Base-by-base conservation (phyloP, 805 yeast species). In the Scheffersomyces spartinae region DNA sequence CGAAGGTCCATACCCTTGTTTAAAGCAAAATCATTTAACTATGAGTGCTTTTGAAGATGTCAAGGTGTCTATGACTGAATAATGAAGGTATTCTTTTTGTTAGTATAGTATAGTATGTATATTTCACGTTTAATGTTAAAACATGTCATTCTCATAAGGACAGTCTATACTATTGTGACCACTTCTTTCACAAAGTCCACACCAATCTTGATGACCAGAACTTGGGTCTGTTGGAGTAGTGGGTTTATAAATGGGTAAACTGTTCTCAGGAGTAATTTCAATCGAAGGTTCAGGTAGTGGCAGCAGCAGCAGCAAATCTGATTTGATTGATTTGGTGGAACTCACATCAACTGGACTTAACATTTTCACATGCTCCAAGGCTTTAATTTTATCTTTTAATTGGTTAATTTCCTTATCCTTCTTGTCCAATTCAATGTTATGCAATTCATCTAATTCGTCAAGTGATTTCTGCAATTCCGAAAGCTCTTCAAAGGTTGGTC, bases 91-190 rank as follows among this genome's bases (percentile, higher is more conserved):
- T n/a, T n/a, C n/a, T n/a, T n/a, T n/a, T n/a, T n/a, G n/a, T n/a
- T n/a, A n/a, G n/a, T n/a, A n/a, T n/a, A n/a, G n/a, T n/a, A n/a
- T n/a, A n/a, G n/a, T n/a, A n/a, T n/a, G n/a, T n/a, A n/a, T n/a
- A n/a, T n/a, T n/a, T n/a, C n/a, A n/a, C n/a, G n/a, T n/a, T n/a
- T n/a, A 21, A 16, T 14, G 20, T 36, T 46, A 66, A 34, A 64
- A 70, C 31, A 66, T 53, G 35, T 71, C 77, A 36, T 70, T 68
- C 37, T 77, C 93, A 45, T 71, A 84, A 0, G 95, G 95, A 51
- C 98, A 88, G 29, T 84, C 84, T 16, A 75, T 61, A 35, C 91
- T 79, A 24, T 74, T 76, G 45, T 88, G 98, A 1, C 97, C 98
- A 23, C 71, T 74, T 28, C 83, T 60, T 47, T 88, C 97, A 54